A percentile compares a stretch with the other conserved stretches of the same genome.
Conservation (phyloP, 176 grass and related monocot species). For the Oryza australiensis region DNA sequence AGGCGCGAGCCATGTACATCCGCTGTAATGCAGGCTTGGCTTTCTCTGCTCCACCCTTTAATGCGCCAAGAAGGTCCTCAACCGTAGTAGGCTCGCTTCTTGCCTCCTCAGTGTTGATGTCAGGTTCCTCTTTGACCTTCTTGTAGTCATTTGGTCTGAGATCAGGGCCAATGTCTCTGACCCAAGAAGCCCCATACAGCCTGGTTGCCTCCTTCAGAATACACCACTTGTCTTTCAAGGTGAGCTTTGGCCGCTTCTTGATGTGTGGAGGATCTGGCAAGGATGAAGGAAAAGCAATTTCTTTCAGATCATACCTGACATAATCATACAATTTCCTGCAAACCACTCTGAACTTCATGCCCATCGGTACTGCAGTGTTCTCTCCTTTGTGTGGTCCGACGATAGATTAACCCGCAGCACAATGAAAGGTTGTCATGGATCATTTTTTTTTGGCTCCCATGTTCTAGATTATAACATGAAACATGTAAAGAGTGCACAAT, state of each 20-base stretch:
- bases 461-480: background rate
- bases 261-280: conserved; percentile 57
- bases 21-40: conserved; percentile 18
- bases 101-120: background rate
- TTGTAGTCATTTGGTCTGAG: conserved; percentile 59
- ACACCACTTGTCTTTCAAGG: conserved; percentile 44
- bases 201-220: conserved; percentile 68
- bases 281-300: too few relatives aligned
- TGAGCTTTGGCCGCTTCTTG: conserved; percentile 50
- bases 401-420: too few relatives aligned
- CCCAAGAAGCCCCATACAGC: conserved; percentile 52
- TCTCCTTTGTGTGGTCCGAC: too few relatives aligned
- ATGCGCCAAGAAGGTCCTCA: conserved; percentile 6
- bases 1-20: too few relatives aligned
- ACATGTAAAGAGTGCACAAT: background rate
- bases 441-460: background rate
- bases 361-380: too few relatives aligned
- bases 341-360: too few relatives aligned
- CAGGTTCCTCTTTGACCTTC: background rate
- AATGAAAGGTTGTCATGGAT: background rate
- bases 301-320: too few relatives aligned
- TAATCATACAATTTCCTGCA: too few relatives aligned
- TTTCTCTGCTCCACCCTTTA: conserved; percentile 21
- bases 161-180: conserved; percentile 49
- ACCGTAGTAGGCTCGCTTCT: conserved; percentile 19